Percentiles rank a stretch among this genome's conserved stretches.
phyloP scores from a whole-genome alignment of 495 filamentous ascomycete species.

The Neurospora sp. region DNA sequence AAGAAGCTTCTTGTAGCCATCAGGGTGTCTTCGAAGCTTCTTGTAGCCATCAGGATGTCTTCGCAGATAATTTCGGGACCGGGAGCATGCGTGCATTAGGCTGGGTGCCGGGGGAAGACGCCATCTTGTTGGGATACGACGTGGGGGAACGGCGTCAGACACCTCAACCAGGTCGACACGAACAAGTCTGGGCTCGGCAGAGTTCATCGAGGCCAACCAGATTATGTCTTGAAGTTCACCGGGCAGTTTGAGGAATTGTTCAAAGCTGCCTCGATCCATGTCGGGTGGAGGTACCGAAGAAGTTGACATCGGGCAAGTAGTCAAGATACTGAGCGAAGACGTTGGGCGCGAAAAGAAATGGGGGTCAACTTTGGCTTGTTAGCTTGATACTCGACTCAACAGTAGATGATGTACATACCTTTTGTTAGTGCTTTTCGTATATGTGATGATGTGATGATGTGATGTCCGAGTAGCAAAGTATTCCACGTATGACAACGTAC shows the following conservation, averaged over 20 bases:
- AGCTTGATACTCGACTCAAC: not conserved
- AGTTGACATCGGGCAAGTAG: not conserved
- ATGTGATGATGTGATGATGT: not conserved
- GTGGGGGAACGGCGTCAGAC: too few relatives aligned
- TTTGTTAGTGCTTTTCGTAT: not conserved
- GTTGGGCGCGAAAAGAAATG: not conserved
- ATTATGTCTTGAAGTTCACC: too few relatives aligned
- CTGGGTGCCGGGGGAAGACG: too few relatives aligned
- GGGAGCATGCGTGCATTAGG: not conserved
- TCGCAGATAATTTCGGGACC: not conserved
- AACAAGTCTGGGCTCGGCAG: too few relatives aligned
- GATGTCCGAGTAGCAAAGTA: too few relatives aligned
- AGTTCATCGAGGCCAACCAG: too few relatives aligned
- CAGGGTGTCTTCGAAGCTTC: too few relatives aligned
- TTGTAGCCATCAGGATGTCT: not conserved
- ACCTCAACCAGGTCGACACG: too few relatives aligned
- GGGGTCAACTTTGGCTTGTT: not conserved
- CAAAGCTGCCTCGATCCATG: too few relatives aligned
- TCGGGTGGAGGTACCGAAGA: too few relatives aligned
- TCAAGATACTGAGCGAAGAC: not conserved
- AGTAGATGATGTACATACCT: not conserved
- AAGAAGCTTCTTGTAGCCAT: not conserved
- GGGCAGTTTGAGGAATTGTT: too few relatives aligned
- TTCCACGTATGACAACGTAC: not conserved
- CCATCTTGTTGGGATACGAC: too few relatives aligned